A percentile compares a stretch with the other conserved stretches of the same genome.
These are phyloP conservation scores for Colletotrichum sp. DNA, from an alignment of 2,329 filamentous ascomycete species.

Conservation along the genomic window DNA sequence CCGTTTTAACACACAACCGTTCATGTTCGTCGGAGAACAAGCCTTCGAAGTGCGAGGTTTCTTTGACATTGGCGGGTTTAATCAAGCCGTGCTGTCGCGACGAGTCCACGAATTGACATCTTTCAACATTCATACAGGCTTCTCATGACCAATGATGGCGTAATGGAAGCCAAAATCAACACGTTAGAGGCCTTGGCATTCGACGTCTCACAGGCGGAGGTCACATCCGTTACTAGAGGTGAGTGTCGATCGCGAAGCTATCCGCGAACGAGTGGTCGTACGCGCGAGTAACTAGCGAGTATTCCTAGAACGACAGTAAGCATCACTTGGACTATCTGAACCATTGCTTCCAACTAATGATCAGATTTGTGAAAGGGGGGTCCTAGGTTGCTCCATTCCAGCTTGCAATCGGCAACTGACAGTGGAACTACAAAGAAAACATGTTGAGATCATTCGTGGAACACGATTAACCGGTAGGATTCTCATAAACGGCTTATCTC, in stretches of 20 bases:
- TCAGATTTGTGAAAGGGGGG: not conserved
- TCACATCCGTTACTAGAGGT: not conserved
- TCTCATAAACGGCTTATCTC: not conserved
- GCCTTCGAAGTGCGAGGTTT: accelerated
- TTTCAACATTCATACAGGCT: not conserved
- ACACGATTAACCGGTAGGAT: not conserved
- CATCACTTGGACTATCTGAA: not conserved
- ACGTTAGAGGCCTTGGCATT: not conserved
- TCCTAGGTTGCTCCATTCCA: not conserved
- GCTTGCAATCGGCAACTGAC: accelerated
- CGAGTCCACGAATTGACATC: not conserved
- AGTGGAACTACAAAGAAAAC: accelerated
- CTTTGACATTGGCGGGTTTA: not conserved
- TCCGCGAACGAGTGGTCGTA: not conserved
- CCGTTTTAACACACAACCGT: not conserved
- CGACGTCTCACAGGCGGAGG: not conserved
- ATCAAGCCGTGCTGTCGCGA: too few relatives aligned
- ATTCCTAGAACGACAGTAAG: not conserved
- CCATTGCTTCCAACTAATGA: accelerated
- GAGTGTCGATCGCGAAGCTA: not conserved
- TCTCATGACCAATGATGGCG: accelerated
- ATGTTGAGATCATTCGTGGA: not conserved
- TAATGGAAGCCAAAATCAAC: accelerated
- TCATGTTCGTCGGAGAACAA: not conserved
- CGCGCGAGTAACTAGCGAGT: not conserved